These are phyloP conservation scores for Malassezia dermatis DNA, from an alignment of 1,284 basidiomycete genomes.

Conservation along the genomic window DNA sequence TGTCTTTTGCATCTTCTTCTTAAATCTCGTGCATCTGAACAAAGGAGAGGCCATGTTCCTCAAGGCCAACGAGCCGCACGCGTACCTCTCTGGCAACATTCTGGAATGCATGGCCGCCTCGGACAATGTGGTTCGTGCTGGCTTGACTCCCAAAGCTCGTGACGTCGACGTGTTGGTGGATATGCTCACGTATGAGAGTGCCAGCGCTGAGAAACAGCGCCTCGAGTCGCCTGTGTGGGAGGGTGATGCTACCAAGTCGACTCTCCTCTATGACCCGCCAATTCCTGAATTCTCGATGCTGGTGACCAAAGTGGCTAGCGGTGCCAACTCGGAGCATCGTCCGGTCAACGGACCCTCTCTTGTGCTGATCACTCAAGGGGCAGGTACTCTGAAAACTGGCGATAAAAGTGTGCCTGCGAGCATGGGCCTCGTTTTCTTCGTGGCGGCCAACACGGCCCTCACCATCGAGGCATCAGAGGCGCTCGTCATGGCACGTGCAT, in stretches of 20 bases:
- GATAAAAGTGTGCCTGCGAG: conserved; percentile 14
- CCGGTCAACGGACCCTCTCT: conserved; percentile 73
- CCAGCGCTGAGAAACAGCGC: conserved; percentile 52
- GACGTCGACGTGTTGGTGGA: conserved; percentile 81
- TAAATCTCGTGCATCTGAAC: conserved; percentile 72
- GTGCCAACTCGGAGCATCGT: conserved; percentile 25
- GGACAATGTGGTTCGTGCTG: conserved; percentile 97
- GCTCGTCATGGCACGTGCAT: conserved; percentile 65
- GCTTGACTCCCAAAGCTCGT: conserved; percentile 88
- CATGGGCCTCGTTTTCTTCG: conserved; percentile 68
- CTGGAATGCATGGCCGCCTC: conserved; percentile 46
- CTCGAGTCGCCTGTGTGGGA: conserved; percentile 57
- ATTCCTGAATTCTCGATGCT: conserved; percentile 88
- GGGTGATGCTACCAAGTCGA: conserved; percentile 14
- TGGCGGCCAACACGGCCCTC: conserved; percentile 63
- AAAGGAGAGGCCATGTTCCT: conserved; percentile 87
- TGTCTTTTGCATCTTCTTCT: conserved; percentile 77
- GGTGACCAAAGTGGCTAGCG: conserved; percentile 49
- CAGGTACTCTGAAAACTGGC: conserved; percentile 51
- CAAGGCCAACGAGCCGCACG: conserved; percentile 90
- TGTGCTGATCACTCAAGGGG: conserved; percentile 64
- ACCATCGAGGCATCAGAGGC: conserved; percentile 50
- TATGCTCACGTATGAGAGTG: conserved; percentile 75
- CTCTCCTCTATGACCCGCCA: conserved; percentile 75
- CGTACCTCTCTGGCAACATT: conserved; percentile 62